These are phyloP conservation scores for Laguncularia racemosa DNA, from an alignment of 345 rosid genomes.

Conservation along the genomic window DNA sequence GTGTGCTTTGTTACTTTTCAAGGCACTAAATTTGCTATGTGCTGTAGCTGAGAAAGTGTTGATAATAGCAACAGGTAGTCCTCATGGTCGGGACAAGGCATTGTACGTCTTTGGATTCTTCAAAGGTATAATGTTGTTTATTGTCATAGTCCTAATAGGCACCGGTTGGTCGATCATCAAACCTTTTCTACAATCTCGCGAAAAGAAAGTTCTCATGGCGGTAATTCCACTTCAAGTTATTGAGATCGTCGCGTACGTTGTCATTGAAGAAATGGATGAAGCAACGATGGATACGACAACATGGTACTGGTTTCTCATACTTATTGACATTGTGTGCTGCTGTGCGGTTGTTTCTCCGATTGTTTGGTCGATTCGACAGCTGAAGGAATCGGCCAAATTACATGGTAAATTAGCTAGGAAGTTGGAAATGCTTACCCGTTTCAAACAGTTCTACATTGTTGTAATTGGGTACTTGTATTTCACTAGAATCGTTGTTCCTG, in stretches of 20 bases:
- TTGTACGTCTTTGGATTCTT: slow-evolving; percentile 50
- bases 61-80: slow-evolving; percentile 36
- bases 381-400: slow-evolving; percentile 34
- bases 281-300: slow-evolving; percentile 42
- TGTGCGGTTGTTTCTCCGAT: slow-evolving; percentile 47
- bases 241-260: slow-evolving; percentile 41
- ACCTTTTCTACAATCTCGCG: slow-evolving; percentile 50
- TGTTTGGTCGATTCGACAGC: slow-evolving; percentile 45
- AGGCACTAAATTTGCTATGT: slow-evolving; percentile 42
- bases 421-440: slow-evolving; percentile 38
- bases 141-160: slow-evolving; percentile 45
- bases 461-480: slow-evolving; percentile 38
- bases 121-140: slow-evolving; percentile 51
- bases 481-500: slow-evolving; percentile 37
- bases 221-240: slow-evolving; percentile 51
- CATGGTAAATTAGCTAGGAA: slow-evolving; percentile 44
- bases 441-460: slow-evolving; percentile 40
- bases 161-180: slow-evolving; percentile 54
- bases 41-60: slow-evolving; percentile 36
- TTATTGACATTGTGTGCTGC: slow-evolving; percentile 42
- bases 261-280: slow-evolving; percentile 37
- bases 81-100: slow-evolving; percentile 56
- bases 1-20: slow-evolving; percentile 38
- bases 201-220: slow-evolving; percentile 33
- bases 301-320: slow-evolving; percentile 41